Evolutionary conservation across 805 yeast species (phyloP).

Genomic region (Kluyveromyces dobzhanskii): DNA sequence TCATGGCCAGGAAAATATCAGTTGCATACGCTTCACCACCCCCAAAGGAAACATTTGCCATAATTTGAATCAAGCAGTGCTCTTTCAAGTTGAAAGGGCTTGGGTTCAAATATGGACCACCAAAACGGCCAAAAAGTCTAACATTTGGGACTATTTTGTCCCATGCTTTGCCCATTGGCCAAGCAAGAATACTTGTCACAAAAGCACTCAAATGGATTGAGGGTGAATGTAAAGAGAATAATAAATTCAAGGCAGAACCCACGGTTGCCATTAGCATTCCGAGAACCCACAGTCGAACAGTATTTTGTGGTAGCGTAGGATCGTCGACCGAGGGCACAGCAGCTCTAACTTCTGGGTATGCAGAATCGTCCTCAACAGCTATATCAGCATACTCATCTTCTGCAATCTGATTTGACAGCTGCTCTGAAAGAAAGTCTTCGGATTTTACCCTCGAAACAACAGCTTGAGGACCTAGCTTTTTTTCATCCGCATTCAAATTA

Average conservation of each 20-base stretch:
- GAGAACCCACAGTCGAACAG: slow-evolving; percentile 46
- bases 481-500: slow-evolving; percentile 4
- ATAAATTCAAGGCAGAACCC: slow-evolving; percentile 52
- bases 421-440: background rate
- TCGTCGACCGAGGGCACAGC: slow-evolving; percentile 55
- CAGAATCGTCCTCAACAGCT: slow-evolving; percentile 33
- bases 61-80: slow-evolving; percentile 48
- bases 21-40: slow-evolving; percentile 47
- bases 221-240: slow-evolving; percentile 52
- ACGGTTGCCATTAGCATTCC: slow-evolving; percentile 45
- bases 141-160: slow-evolving; percentile 31
- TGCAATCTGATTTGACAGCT: slow-evolving; percentile 3
- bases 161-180: slow-evolving; percentile 51
- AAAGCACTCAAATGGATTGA: slow-evolving; percentile 40
- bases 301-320: slow-evolving; percentile 38
- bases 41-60: slow-evolving; percentile 36
- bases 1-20: slow-evolving; percentile 46
- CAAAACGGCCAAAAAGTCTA: slow-evolving; percentile 21
- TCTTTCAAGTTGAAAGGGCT: slow-evolving; percentile 59
- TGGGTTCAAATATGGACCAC: slow-evolving; percentile 37
- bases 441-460: slow-evolving; percentile 4
- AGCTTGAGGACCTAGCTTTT: slow-evolving; percentile 1
- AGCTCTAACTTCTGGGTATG: slow-evolving; percentile 62
- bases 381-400: slow-evolving; percentile 11
- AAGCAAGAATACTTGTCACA: slow-evolving; percentile 52